Percentiles rank a stretch among this genome's conserved stretches.
phyloP scores from a whole-genome alignment of 768 basidiomycete species.

The Pisolithus orientalis region DNA sequence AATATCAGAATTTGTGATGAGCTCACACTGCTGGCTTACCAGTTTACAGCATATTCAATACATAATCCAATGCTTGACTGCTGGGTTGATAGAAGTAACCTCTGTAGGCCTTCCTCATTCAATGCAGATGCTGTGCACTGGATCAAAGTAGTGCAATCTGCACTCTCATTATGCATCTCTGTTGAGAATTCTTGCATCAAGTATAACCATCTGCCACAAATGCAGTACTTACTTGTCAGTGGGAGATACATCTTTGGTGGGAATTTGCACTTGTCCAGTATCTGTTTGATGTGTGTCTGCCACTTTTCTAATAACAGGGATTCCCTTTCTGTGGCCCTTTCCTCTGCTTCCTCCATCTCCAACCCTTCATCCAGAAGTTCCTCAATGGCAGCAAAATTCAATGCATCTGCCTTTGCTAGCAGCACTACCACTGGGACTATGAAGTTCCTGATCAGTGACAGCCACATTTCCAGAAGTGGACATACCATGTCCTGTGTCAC shows the following conservation, averaged over 20 bases:
- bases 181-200: neutral
- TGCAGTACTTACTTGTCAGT: neutral
- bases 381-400: conserved; percentile 15
- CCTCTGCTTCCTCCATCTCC: conserved; percentile 5
- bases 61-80: neutral
- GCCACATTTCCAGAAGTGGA: neutral
- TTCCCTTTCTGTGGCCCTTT: conserved; percentile 11
- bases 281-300: neutral
- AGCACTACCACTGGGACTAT: conserved; percentile 34
- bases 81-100: neutral
- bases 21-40: neutral
- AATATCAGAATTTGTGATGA: too few relatives aligned
- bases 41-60: neutral
- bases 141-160: neutral
- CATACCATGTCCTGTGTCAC: conserved; percentile 9
- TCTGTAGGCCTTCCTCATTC: neutral
- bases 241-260: neutral
- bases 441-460: neutral
- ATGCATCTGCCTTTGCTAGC: conserved; percentile 34
- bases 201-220: neutral
- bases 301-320: neutral
- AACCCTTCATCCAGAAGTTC: conserved; percentile 6
- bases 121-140: neutral
- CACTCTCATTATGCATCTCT: neutral
- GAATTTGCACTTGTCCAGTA: neutral